Base-by-base conservation (phyloP, 1,139 yeast genomes). In the Hansenula anomala region DNA sequence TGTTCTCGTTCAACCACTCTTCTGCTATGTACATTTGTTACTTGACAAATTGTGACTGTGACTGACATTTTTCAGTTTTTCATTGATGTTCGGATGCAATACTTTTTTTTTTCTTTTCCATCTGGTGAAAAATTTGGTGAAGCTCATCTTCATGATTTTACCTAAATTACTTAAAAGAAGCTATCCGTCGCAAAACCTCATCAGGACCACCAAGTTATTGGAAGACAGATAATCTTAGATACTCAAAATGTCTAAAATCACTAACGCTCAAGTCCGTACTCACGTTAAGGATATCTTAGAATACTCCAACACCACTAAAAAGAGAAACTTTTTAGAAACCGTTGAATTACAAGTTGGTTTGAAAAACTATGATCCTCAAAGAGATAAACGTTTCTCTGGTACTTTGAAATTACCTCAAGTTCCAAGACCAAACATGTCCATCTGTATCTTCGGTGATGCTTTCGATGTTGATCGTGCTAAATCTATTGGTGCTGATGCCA, bases 381-480 rank as follows among this genome's bases (percentile, higher is more conserved):
- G 99, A 86, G 99, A 94, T 77, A 94, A 94, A 92, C 97, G 99
- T 88, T 94, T 94, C 97, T 90, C 97, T 71, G 99, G 99, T 80
- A 69, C 97, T 67, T 84, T 94, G 78, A 92, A 84, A 79, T 82
- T 94, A 66, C 99, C 99, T 68, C 83, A 83, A 69, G 96, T 95
- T 60, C 98, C 98, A 79, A 94, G 99, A 83, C 99, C 99, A 77
- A 92, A 92, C 96, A 88, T 94, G 97, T 87, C 97, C 75, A 75
- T 94, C 79, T 94, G 98, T 78, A 89, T 94, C 69, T 92, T 94
- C 65, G 99, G 98, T 84, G 98, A 94, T 73, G 98, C 98, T 69
- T 92, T 92, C 68, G 99, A 94, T 75, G 95, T 88, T 62, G 99
- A 94, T 84, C 90, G 99, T 82, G 97, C 99, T 66, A 92, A 94